These are phyloP conservation scores for Starmera stellimalicola DNA, from an alignment of 1,139 yeast genomes.

Conservation along the genomic window DNA sequence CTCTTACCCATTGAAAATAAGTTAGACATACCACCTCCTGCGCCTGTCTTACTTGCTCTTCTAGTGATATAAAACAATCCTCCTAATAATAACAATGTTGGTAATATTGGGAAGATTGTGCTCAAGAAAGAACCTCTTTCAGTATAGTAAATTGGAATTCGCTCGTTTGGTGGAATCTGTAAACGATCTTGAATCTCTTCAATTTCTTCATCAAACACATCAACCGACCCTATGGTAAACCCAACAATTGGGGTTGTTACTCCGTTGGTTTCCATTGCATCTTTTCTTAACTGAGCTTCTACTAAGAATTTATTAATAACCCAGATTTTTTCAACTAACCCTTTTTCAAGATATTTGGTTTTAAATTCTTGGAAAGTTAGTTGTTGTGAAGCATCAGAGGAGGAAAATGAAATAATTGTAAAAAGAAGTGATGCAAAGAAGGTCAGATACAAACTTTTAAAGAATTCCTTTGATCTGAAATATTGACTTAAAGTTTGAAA, in stretches of 20 bases:
- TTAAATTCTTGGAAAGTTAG: conserved; percentile 90
- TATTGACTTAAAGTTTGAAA: conserved; percentile 23
- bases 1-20: conserved; percentile 69
- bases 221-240: conserved; percentile 88
- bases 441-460: conserved; percentile 26
- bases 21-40: conserved; percentile 38
- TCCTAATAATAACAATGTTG: conserved; percentile 77
- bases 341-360: conserved; percentile 71
- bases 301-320: conserved; percentile 77
- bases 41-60: conserved; percentile 35
- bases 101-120: conserved; percentile 64
- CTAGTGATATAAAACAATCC: conserved; percentile 72
- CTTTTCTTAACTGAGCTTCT: conserved; percentile 61
- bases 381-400: conserved; percentile 25
- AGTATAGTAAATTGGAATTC: conserved; percentile 78
- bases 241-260: conserved; percentile 26
- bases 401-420: conserved; percentile 23
- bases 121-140: conserved; percentile 58
- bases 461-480: conserved; percentile 30
- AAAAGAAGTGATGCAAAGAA: conserved; percentile 28
- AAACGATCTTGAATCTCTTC: conserved; percentile 66
- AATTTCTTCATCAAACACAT: conserved; percentile 79
- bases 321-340: conserved; percentile 64
- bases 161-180: conserved; percentile 49
- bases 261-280: conserved; percentile 28